Conservation (phyloP, 2,329 filamentous ascomycete species). For the Corynespora cassiicola region DNA sequence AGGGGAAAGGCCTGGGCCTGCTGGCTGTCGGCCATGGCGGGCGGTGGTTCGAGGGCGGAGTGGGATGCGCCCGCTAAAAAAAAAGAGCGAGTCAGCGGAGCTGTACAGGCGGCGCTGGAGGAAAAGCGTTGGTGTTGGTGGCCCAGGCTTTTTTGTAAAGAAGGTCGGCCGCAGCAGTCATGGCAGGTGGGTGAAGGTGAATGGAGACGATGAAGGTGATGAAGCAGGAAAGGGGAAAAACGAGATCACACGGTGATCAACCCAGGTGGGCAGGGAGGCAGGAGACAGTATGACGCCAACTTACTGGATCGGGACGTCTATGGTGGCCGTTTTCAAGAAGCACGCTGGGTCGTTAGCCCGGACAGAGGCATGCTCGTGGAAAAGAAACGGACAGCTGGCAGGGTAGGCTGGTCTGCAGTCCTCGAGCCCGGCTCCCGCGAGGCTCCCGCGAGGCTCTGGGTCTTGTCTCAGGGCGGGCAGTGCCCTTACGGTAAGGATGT, state of each 20-base stretch:
- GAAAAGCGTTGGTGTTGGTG: no score
- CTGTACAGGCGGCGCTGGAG: no score
- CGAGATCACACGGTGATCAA: background rate
- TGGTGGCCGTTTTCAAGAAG: constrained; percentile 6
- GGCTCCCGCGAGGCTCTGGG: no score
- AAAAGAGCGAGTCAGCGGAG: constrained; percentile 8
- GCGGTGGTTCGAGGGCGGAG: no score
- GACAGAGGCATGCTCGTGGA: constrained; percentile 8
- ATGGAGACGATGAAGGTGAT: background rate
- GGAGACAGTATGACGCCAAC: constrained; percentile 3
- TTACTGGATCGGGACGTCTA: constrained; percentile 9
- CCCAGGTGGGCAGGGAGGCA: background rate
- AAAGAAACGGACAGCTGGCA: no score
- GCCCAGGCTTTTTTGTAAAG: no score
- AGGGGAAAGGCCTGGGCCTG: constrained; percentile 29
- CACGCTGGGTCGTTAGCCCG: constrained; percentile 4
- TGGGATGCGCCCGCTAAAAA: no score
- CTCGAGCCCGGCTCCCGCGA: no score
- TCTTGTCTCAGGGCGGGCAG: no score
- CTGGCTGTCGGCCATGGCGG: constrained; percentile 29
- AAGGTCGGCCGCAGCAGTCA: no score
- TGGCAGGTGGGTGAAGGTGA: background rate
- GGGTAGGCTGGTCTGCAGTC: no score
- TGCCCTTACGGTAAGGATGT: no score
- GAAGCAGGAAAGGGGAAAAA: background rate